phyloP scores from a whole-genome alignment of 352 stramenopile species.

The Phytophthora cryptogea region DNA sequence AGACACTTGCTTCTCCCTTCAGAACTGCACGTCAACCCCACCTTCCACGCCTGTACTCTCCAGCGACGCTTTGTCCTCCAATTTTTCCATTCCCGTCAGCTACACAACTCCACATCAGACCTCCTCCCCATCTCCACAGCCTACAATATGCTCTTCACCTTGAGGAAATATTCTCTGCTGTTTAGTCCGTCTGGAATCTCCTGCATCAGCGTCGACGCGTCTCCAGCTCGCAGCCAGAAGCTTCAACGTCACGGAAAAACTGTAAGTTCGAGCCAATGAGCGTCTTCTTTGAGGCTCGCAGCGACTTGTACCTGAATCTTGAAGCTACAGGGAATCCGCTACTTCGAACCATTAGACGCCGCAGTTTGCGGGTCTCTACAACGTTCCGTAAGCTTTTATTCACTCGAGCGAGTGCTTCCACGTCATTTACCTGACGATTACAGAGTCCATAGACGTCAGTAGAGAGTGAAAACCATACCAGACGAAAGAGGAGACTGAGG shows the following conservation, averaged over 20 bases:
- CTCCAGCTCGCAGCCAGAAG: conserved; percentile 43
- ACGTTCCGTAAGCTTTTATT: conserved; percentile 23
- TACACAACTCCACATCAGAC: conserved; percentile 16
- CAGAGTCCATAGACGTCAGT: conserved; percentile 5
- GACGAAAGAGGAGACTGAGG: background rate
- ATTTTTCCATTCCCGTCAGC: conserved; percentile 44
- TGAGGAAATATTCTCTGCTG: conserved; percentile 32
- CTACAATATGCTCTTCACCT: conserved; percentile 13
- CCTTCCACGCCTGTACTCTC: conserved; percentile 67
- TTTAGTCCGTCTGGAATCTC: conserved; percentile 7
- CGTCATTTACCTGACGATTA: conserved; percentile 33
- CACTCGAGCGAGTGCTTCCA: conserved; percentile 37
- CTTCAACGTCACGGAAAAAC: conserved; percentile 21
- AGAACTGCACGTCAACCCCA: background rate
- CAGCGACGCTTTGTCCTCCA: conserved; percentile 42
- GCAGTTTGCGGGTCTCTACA: conserved; percentile 37
- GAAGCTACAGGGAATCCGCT: conserved; percentile 28
- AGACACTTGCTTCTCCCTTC: conserved; percentile 37
- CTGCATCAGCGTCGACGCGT: conserved; percentile 35
- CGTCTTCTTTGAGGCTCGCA: background rate
- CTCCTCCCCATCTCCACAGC: background rate
- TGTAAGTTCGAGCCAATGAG: background rate
- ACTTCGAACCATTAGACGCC: conserved; percentile 23
- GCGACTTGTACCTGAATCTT: conserved; percentile 35
- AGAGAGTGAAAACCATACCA: background rate